Evolutionary conservation across 2,329 filamentous ascomycete species (phyloP).

Genomic region (Furcasterigmium furcatum): DNA sequence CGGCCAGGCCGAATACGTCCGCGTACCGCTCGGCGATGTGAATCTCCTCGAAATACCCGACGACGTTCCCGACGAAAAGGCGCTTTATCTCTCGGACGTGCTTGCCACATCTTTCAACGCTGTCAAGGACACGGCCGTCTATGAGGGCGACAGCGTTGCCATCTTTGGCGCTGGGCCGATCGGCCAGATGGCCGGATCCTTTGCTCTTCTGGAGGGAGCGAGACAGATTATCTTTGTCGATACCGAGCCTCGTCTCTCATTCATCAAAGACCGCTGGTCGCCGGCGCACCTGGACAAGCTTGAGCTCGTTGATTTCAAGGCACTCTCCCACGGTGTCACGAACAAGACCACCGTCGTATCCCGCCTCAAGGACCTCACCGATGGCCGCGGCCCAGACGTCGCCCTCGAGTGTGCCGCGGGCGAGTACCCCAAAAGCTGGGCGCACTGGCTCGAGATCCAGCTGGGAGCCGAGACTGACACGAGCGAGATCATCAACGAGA

Average conservation of each 20-base stretch:
- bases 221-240: constrained; percentile 77
- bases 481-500: constrained; percentile 76
- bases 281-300: constrained; percentile 47
- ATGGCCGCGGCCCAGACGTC: constrained; percentile 71
- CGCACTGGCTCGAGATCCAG: constrained; percentile 54
- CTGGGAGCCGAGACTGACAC: constrained; percentile 79
- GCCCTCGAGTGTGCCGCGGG: constrained; percentile 64
- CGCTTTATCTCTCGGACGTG: constrained; percentile 77
- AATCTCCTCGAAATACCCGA: constrained; percentile 79
- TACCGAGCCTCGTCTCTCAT: constrained; percentile 66
- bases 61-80: constrained; percentile 79
- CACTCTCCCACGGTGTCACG: constrained; percentile 54
- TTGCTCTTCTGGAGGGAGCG: constrained; percentile 72
- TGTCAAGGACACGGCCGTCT: constrained; percentile 81
- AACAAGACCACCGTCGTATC: constrained; percentile 62
- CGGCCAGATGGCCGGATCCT: constrained; percentile 78
- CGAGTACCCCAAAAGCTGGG: constrained; percentile 60
- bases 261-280: constrained; percentile 59
- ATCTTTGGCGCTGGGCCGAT: constrained; percentile 86
- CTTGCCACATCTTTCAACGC: constrained; percentile 76
- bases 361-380: constrained; percentile 70
- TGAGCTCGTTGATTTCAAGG: constrained; percentile 66
- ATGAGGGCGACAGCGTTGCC: constrained; percentile 71
- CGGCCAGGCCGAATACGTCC: constrained; percentile 82
- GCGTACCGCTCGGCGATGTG: constrained; percentile 76